Evolutionary conservation across 139 green algal species (phyloP).

Genomic region (Pedinophyceae sp.): DNA sequence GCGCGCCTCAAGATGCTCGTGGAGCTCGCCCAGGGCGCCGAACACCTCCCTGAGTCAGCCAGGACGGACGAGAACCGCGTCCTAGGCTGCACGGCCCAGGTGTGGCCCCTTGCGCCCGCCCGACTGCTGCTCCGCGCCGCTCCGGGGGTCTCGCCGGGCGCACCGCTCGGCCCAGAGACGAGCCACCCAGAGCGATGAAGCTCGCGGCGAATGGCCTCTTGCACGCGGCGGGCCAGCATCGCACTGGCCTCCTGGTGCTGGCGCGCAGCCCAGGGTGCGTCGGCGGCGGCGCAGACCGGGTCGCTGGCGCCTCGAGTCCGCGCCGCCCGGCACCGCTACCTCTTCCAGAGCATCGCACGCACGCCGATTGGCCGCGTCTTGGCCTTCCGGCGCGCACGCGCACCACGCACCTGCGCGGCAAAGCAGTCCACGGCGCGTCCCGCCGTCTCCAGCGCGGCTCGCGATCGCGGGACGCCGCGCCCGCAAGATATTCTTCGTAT

Average conservation of each 20-base stretch:
- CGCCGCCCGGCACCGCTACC: too few relatives aligned
- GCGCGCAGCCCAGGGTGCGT: background rate
- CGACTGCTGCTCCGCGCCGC: background rate
- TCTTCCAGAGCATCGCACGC: too few relatives aligned
- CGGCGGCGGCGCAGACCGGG: too few relatives aligned
- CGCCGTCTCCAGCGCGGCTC: background rate
- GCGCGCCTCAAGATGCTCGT: slow-evolving; percentile 33
- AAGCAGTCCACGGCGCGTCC: background rate
- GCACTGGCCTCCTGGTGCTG: background rate
- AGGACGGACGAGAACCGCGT: slow-evolving; percentile 52
- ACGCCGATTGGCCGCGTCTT: too few relatives aligned
- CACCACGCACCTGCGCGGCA: too few relatives aligned
- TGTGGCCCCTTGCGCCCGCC: slow-evolving; percentile 2
- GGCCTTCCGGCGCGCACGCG: too few relatives aligned
- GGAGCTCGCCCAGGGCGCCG: slow-evolving; percentile 17
- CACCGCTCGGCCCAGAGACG: background rate
- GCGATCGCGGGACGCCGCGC: background rate
- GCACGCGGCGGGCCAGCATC: background rate
- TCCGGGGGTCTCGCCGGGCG: too few relatives aligned
- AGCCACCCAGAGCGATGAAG: background rate
- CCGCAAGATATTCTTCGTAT: background rate
- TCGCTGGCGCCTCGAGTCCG: too few relatives aligned
- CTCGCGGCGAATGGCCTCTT: background rate
- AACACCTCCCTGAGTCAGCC: slow-evolving; percentile 17
- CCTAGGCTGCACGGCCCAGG: slow-evolving; percentile 80